Base-by-base conservation (phyloP, 495 filamentous ascomycete genomes). In the Penicillium coffeae region DNA sequence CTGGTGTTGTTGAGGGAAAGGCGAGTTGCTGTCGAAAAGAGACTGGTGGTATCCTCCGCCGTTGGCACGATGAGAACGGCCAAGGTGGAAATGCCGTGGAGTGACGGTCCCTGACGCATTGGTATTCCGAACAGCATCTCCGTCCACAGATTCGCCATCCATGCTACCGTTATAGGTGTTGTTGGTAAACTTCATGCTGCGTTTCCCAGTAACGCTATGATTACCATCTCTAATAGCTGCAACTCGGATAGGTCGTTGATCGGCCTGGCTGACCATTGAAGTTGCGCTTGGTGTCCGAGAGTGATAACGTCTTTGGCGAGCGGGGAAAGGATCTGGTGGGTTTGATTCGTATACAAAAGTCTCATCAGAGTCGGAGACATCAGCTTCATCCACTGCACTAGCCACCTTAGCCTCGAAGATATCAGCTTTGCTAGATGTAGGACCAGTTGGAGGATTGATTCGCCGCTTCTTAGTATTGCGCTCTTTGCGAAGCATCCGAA, bases 341-440 rank as follows among this genome's bases (percentile, higher is more conserved):
- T 98, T 98, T 8, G 93, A 98, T 69, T 98, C 93, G 71, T 98
- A 98, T 3, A 98, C 92, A 66, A 97, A 98, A 0, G 94, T 97
- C 67, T 96, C 94, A 54, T 96, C 93, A 2, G 94, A 97, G 60
- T 95, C 93, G 13, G 91, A 95, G 7, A 92, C 93, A 65, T 96
- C 87, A 33, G 88, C 89, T 56, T 86, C 82, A 65, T 96, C 90
- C 37, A 97, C 89, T 3, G 92, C 91, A 63, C 84, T 96, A 30
- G 93, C 94, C 30, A 98, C 87, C 70, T 93, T 95, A 45, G 88
- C 88, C 70, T 96, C 93, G 66, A 98, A 98, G 38, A 98, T 89
- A 68, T 98, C 93, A 54, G 94, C 91, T 74, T 96, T 97, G 54
- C 90, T 95, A 19, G 94, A 95, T 38, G 87, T 89, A 82, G 63